These are phyloP conservation scores for Salix caprea DNA, from an alignment of 345 rosid genomes.

Conservation along the genomic window DNA sequence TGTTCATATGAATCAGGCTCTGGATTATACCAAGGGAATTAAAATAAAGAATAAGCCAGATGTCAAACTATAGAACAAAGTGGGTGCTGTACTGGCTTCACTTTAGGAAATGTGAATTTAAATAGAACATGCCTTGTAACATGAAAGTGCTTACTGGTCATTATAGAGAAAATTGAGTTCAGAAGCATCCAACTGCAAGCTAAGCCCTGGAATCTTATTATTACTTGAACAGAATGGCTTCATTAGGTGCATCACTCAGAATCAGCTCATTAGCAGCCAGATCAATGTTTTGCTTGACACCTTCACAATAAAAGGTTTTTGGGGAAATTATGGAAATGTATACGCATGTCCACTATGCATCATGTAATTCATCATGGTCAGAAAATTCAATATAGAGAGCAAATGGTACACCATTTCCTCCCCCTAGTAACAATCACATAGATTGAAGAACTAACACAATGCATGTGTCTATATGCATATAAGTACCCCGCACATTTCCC, in stretches of 20 bases:
- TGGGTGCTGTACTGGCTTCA: neutral
- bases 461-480: neutral
- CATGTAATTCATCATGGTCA: no score
- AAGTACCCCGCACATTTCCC: neutral
- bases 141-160: conserved; percentile 45
- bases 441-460: neutral
- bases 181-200: conserved; percentile 68
- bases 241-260: conserved; percentile 58
- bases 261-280: conserved; percentile 63
- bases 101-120: neutral
- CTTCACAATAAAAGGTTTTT: conserved; percentile 59
- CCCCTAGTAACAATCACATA: neutral
- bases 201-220: conserved; percentile 70
- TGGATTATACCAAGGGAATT: conserved; percentile 39
- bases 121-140: neutral
- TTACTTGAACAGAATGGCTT: conserved; percentile 67
- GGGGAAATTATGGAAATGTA: conserved; percentile 61
- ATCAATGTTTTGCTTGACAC: conserved; percentile 45
- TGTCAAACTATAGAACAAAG: neutral
- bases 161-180: conserved; percentile 71
- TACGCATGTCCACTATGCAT: conserved; percentile 66
- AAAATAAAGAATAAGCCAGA: neutral
- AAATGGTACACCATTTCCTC: neutral
- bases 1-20: conserved; percentile 85
- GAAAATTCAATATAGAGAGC: neutral